phyloP scores from a whole-genome alignment of 495 filamentous ascomycete species.

The Jackrogersella minutella region DNA sequence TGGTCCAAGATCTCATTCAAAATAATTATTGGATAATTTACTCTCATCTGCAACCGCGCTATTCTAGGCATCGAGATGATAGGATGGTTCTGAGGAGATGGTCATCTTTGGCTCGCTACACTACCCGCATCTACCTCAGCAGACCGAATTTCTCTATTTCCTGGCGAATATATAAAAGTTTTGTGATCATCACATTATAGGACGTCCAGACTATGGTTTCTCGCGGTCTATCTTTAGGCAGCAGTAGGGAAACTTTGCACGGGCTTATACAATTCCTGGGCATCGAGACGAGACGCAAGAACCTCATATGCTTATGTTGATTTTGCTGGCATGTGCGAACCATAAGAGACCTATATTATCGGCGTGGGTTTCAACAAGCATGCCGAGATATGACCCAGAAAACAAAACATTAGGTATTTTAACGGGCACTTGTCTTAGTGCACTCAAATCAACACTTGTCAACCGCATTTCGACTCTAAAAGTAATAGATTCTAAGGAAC shows the following conservation, averaged over 20 bases:
- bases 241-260: background rate
- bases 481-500: background rate
- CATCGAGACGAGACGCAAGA: no score
- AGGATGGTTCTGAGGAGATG: constrained; percentile 47
- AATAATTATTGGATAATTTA: no score
- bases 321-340: background rate
- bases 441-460: background rate
- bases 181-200: constrained; percentile 31
- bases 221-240: background rate
- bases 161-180: constrained; percentile 28
- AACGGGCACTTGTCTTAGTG: constrained; percentile 13
- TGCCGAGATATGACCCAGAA: background rate
- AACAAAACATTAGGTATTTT: constrained; percentile 11
- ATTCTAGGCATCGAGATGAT: constrained; percentile 45
- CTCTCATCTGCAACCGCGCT: no score
- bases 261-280: constrained; percentile 14
- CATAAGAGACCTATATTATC: constrained; percentile 1
- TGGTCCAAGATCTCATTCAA: no score
- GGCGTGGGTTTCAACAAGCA: background rate
- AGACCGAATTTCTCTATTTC: constrained; percentile 12
- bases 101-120: constrained; percentile 22
- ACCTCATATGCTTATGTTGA: no score
- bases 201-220: constrained; percentile 10
- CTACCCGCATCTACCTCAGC: constrained; percentile 25
- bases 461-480: background rate